phyloP scores from a whole-genome alignment of 2,329 filamentous ascomycete genomes.

The Xylariales sp. region DNA sequence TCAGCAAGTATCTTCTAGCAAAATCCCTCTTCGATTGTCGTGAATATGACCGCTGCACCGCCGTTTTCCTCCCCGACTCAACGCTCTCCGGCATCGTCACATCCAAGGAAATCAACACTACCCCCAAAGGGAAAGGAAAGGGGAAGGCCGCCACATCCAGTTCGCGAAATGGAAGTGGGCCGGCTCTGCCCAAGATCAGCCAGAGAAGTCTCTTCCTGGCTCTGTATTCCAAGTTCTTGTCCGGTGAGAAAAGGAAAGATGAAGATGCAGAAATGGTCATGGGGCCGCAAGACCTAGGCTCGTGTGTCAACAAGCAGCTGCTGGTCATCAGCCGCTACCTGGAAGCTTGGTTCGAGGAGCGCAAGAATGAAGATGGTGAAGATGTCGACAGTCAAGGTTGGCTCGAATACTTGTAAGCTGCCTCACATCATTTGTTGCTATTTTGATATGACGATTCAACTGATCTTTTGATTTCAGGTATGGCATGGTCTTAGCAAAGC shows the following conservation, averaged over 20 bases:
- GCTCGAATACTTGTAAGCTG: conserved; percentile 73
- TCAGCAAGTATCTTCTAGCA: conserved; percentile 80
- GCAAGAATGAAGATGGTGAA: conserved; percentile 53
- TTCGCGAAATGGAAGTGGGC: conserved; percentile 13
- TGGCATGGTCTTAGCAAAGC: conserved; percentile 82
- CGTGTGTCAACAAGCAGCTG: conserved; percentile 81
- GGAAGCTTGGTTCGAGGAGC: conserved; percentile 74
- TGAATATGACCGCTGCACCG: conserved; percentile 90
- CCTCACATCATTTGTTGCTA: conserved; percentile 1
- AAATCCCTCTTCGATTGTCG: conserved; percentile 94
- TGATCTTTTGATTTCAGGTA: too few species aligned
- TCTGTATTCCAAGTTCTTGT: conserved; percentile 86
- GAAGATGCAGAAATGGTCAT: conserved; percentile 97
- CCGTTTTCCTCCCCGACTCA: conserved; percentile 81
- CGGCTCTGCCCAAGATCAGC: conserved; percentile 57
- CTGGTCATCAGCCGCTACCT: conserved; percentile 70
- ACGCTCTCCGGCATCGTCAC: conserved; percentile 63
- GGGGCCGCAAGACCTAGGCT: conserved; percentile 84
- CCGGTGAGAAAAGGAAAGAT: conserved; percentile 92
- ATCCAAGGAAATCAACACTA: conserved; percentile 35
- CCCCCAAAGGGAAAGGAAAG: conserved; percentile 51
- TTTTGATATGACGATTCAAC: neutral
- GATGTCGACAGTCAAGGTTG: conserved; percentile 75
- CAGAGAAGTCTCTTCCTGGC: conserved; percentile 91
- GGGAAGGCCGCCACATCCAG: conserved; percentile 46